phyloP scores from a whole-genome alignment of 495 filamentous ascomycete genomes.

The Lepraria neglecta region DNA sequence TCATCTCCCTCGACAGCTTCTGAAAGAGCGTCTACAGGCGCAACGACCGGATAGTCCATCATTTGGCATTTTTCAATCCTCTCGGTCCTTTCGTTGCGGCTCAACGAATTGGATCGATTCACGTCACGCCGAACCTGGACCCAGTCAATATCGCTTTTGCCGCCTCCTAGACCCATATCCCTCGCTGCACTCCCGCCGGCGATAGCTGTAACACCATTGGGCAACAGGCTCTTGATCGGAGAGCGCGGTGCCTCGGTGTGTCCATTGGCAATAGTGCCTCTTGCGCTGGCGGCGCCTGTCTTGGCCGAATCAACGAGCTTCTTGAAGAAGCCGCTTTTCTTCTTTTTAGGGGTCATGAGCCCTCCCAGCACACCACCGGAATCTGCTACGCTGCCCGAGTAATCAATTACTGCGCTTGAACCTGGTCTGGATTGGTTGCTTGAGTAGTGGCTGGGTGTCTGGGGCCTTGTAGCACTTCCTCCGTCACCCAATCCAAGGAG shows the following conservation, averaged over 20 bases:
- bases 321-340: constrained; percentile 93
- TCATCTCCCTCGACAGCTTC: constrained; percentile 88
- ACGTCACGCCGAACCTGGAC: constrained; percentile 92
- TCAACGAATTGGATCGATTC: constrained; percentile 87
- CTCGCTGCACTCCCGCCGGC: constrained; percentile 50
- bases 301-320: constrained; percentile 93
- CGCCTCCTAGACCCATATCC: constrained; percentile 58
- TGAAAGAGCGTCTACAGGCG: constrained; percentile 79
- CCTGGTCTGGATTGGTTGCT: constrained; percentile 65
- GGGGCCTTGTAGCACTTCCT: constrained; percentile 46
- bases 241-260: constrained; percentile 47
- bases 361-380: constrained; percentile 61
- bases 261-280: constrained; percentile 71
- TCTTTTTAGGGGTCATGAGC: constrained; percentile 76
- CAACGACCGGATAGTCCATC: constrained; percentile 82
- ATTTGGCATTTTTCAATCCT: constrained; percentile 89
- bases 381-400: constrained; percentile 42
- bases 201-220: constrained; percentile 47
- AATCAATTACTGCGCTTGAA: constrained; percentile 44
- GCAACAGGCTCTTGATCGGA: constrained; percentile 45
- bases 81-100: constrained; percentile 78
- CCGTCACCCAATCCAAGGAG: constrained; percentile 43
- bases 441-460: constrained; percentile 70
- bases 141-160: constrained; percentile 66
- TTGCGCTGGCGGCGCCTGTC: constrained; percentile 82